A percentile compares a stretch with the other conserved stretches of the same genome.
Evolutionary conservation across 2,329 filamentous ascomycete species (phyloP).

Genomic region (Zasmidium cellare): DNA sequence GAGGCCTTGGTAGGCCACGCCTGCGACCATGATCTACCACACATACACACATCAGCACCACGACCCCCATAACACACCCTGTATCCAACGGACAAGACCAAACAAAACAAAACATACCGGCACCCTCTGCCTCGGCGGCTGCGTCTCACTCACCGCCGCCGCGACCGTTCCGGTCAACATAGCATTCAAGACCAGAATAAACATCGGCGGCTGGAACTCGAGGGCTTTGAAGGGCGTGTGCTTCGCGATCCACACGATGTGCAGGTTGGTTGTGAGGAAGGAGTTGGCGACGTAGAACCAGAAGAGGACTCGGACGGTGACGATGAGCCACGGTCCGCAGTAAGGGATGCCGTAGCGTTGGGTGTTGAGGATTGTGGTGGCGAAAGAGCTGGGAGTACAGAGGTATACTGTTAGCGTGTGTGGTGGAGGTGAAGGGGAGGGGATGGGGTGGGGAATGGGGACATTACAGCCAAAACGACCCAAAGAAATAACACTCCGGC

Average conservation of each 20-base stretch:
- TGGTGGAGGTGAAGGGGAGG: not conserved
- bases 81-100: too few species aligned
- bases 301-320: slow-evolving; percentile 63
- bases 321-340: slow-evolving; percentile 56
- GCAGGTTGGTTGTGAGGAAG: slow-evolving; percentile 11
- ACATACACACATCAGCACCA: not conserved
- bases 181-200: slow-evolving; percentile 21
- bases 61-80: too few species aligned
- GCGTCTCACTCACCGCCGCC: slow-evolving; percentile 19
- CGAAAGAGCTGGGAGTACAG: slow-evolving; percentile 49
- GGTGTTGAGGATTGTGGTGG: slow-evolving; percentile 67
- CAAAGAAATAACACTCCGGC: slow-evolving; percentile 70
- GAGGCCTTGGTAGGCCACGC: slow-evolving; percentile 47
- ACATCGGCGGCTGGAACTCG: slow-evolving; percentile 18
- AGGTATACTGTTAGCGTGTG: not conserved
- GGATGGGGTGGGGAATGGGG: not conserved
- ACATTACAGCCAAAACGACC: slow-evolving; percentile 63
- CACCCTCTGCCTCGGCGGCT: slow-evolving; percentile 35
- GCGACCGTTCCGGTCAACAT: slow-evolving; percentile 26
- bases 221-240: slow-evolving; percentile 9
- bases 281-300: slow-evolving; percentile 59
- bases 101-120: too few species aligned
- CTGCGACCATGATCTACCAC: slow-evolving; percentile 43
- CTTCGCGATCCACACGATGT: slow-evolving; percentile 14
- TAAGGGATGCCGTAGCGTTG: slow-evolving; percentile 65